Percentiles rank a stretch among this genome's conserved stretches.
Evolutionary conservation across 768 basidiomycete genomes (phyloP).

Genomic region (Boletus sp.): DNA sequence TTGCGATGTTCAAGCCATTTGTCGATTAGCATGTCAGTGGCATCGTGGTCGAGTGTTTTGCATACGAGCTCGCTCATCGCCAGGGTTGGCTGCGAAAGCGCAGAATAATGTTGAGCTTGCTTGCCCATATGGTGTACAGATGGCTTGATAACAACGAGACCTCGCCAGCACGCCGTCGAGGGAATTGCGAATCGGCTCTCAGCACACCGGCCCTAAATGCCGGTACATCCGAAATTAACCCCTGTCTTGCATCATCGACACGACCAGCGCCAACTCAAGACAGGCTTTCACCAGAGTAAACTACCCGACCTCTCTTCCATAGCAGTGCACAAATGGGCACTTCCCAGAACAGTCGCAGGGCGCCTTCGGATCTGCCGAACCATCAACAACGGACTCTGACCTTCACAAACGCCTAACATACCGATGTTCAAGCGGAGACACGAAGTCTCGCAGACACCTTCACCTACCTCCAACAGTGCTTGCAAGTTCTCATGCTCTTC

Average conservation of each 20-base stretch:
- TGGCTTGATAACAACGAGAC: conserved; percentile 12
- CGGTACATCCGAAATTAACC: conserved; percentile 8
- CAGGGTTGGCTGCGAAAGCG: conserved; percentile 62
- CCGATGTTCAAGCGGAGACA: conserved; percentile 21
- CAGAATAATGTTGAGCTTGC: conserved; percentile 48
- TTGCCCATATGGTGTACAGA: conserved; percentile 20
- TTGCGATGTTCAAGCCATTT: conserved; percentile 81
- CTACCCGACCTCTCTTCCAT: neutral
- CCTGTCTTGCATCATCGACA: neutral
- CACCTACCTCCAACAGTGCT: conserved; percentile 17
- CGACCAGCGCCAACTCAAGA: no score
- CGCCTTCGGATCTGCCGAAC: conserved; percentile 10
- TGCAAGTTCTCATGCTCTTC: conserved; percentile 29
- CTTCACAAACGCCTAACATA: neutral
- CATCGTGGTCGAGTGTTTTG: conserved; percentile 73
- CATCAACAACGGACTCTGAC: neutral
- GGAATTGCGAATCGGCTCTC: neutral
- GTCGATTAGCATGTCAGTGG: conserved; percentile 77
- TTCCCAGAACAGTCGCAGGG: neutral
- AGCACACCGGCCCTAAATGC: conserved; percentile 28
- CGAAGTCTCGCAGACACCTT: conserved; percentile 18
- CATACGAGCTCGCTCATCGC: conserved; percentile 78
- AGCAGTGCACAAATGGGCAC: conserved; percentile 10
- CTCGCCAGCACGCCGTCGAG: neutral
- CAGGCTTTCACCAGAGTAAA: neutral